Evolutionary conservation across 345 rosid species (phyloP).

Genomic region (Combretum micranthum): DNA sequence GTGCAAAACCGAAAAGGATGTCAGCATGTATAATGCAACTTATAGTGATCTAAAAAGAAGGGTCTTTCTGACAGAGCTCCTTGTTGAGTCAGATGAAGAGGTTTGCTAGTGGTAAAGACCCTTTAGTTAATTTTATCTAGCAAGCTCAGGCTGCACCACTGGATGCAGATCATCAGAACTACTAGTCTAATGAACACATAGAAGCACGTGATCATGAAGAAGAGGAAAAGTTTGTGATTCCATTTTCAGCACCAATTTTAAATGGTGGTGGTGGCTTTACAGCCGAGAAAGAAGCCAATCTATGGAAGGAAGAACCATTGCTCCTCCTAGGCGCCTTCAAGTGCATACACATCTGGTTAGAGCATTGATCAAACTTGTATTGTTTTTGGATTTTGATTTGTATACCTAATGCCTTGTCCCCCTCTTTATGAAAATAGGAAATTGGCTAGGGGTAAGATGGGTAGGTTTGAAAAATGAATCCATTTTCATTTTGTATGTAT

Average conservation of each 20-base stretch:
- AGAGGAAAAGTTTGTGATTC: constrained; percentile 30
- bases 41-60: too few relatives aligned
- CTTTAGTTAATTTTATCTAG: constrained; percentile 61
- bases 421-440: too few relatives aligned
- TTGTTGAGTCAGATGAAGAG: constrained; percentile 66
- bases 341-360: constrained; percentile 23
- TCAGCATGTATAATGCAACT: too few relatives aligned
- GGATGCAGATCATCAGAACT: constrained; percentile 27
- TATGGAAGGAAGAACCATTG: constrained; percentile 91
- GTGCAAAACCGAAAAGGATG: not conserved
- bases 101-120: constrained; percentile 65
- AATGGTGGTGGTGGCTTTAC: constrained; percentile 25
- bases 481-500: too few relatives aligned
- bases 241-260: constrained; percentile 73
- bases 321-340: constrained; percentile 67
- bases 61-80: constrained; percentile 35
- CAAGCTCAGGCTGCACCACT: constrained; percentile 44
- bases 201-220: constrained; percentile 11
- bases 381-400: too few relatives aligned
- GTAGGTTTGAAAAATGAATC: too few relatives aligned
- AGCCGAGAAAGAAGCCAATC: constrained; percentile 62
- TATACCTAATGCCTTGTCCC: too few relatives aligned
- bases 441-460: too few relatives aligned
- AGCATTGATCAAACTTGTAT: too few relatives aligned
- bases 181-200: constrained; percentile 44